Base-by-base conservation (phyloP, 2,329 filamentous ascomycete genomes). In the Verticillium zaregamsianum region DNA sequence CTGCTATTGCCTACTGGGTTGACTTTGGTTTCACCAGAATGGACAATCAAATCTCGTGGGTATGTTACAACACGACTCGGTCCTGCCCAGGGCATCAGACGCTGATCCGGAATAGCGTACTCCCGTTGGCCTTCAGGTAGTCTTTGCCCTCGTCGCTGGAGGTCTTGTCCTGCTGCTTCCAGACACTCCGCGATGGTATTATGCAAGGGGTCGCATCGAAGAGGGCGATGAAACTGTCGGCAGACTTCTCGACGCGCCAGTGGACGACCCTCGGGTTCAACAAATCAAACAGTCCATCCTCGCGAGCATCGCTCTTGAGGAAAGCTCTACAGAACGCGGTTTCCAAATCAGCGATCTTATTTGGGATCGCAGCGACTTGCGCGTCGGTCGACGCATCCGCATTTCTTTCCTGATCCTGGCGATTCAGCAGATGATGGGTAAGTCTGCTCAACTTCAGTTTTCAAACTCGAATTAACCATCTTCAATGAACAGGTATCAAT, bases 121-220 rank as follows among this genome's bases (percentile, higher is more conserved):
- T 40, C 45, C 60, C 15, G 59, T 59, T 57, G 59, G 35, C 15
- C 52, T 64, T 17, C 63, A 64, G 35, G 23, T 57, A 9, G n/a
- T 61, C 12, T 64, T 64, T 32, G 63, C 63, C 3, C 17, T 61
- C 15, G 55, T 31, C 33, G 63, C 60, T 11, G 63, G 61, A n/a
- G n/a, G 57, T 15, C 59, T 62, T n/a, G 57, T 45, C 6, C 52
- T 64, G 6, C 25, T 61, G 9, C 63, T 64, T 33, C 63, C 63
- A 1, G 63, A 64, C 33, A 64, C 63, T 5, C 63, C 63, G 6
- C 55, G 63, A 31, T 64, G 63, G 63, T 64, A 64, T 49, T 64
- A 64, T 25, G 63, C 60, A 15, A 60, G 59, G 37, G 61, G 61
- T 5, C 58, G 59, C 35, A 54, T 57, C 2, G 23, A 40, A 31